Evolutionary conservation across 257 asterid species (phyloP).

Genomic region (Oldenlandia corymbosa): DNA sequence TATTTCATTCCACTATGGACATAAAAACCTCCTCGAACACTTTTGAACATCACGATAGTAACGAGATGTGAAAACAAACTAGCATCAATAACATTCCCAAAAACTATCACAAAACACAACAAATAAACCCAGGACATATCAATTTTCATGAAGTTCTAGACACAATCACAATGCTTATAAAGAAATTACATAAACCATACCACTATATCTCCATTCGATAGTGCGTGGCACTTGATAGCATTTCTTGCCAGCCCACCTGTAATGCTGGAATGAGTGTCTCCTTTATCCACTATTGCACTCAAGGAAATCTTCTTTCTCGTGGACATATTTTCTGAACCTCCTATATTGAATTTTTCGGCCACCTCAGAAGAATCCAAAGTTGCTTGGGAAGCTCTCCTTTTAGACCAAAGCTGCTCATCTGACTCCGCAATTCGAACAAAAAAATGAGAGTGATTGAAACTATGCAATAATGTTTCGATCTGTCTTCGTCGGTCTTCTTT

Average conservation of each 20-base stretch:
- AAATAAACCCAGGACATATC: too few species aligned
- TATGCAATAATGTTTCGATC: slow-evolving; percentile 60
- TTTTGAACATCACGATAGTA: too few species aligned
- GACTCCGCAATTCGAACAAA: slow-evolving; percentile 82
- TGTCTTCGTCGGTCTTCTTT: slow-evolving; percentile 81
- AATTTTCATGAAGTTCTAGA: background rate
- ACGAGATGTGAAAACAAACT: too few species aligned
- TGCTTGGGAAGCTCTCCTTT: slow-evolving; percentile 45
- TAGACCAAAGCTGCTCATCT: slow-evolving; percentile 83
- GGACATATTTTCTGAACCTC: slow-evolving; percentile 34
- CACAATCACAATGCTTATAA: slow-evolving; percentile 8
- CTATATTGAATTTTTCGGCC: slow-evolving; percentile 34
- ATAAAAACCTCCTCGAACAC: too few species aligned
- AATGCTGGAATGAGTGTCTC: slow-evolving; percentile 64
- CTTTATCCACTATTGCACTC: slow-evolving; percentile 70
- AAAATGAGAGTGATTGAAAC: slow-evolving; percentile 74
- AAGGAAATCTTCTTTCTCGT: slow-evolving; percentile 32
- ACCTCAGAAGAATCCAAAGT: slow-evolving; percentile 27
- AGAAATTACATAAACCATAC: slow-evolving; percentile 49
- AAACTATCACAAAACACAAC: too few species aligned
- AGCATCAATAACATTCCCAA: too few species aligned
- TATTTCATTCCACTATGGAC: too few species aligned
- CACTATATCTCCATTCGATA: slow-evolving; percentile 94
- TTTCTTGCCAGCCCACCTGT: slow-evolving; percentile 97
- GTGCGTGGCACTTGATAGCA: slow-evolving; percentile 73